Percentiles rank a stretch among this genome's conserved stretches.
Conservation (phyloP, 2,329 filamentous ascomycete species). For the Herpomyces periplanetae region DNA sequence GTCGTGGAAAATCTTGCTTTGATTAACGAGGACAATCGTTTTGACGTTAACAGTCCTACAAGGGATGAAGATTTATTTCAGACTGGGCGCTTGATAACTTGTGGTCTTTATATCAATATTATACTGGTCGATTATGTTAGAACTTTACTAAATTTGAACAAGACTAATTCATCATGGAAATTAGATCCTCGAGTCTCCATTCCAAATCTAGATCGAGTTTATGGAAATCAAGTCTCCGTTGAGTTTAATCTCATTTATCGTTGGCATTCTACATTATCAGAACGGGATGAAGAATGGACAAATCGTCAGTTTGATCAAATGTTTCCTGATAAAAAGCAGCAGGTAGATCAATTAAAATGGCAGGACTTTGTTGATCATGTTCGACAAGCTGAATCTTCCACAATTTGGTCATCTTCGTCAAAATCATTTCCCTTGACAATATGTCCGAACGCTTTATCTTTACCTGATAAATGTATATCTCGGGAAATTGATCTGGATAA, state of each 20-base stretch:
- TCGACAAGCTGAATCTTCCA: too few species aligned
- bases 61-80: constrained; percentile 14
- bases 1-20: constrained; percentile 33
- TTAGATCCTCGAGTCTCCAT: constrained; percentile 10
- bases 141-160: constrained; percentile 31
- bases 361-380: too few species aligned
- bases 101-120: constrained; percentile 38
- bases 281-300: constrained; percentile 42
- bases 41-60: constrained; percentile 18
- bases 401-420: too few species aligned
- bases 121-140: constrained; percentile 37
- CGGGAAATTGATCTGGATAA: too few species aligned
- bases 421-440: too few species aligned
- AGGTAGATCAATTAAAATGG: too few species aligned
- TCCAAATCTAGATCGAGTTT: constrained; percentile 22
- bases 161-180: constrained; percentile 35
- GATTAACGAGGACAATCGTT: constrained; percentile 56
- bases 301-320: too few species aligned
- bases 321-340: too few species aligned
- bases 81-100: constrained; percentile 18
- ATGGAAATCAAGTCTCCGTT: constrained; percentile 39
- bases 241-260: constrained; percentile 67
- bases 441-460: too few species aligned
- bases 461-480: too few species aligned
- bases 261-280: constrained; percentile 43